Evolutionary conservation across 306 rosid species (phyloP).

Genomic region (Prinsepia uniflora): DNA sequence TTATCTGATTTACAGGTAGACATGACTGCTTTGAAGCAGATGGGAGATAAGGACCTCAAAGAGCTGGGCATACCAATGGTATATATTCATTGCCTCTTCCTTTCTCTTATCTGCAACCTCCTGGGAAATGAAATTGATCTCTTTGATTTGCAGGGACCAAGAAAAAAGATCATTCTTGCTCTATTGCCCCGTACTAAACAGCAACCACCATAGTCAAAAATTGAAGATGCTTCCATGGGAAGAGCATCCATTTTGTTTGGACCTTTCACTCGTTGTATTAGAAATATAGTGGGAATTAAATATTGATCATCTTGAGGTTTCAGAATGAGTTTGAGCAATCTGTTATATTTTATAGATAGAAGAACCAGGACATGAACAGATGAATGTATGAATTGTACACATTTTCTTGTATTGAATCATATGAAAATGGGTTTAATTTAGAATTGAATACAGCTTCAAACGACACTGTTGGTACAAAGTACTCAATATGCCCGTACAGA

Average conservation of each 20-base stretch:
- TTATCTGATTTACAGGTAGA: constrained; percentile 42
- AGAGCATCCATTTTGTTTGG: neutral
- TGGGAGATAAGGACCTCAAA: constrained; percentile 66
- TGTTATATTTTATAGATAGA: neutral
- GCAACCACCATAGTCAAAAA: constrained; percentile 19
- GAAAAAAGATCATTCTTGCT: constrained; percentile 62
- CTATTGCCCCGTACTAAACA: constrained; percentile 32
- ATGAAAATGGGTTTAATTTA: too few species aligned
- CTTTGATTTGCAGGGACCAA: constrained; percentile 55
- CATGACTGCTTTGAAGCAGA: constrained; percentile 60
- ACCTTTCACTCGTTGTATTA: neutral
- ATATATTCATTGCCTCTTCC: constrained; percentile 23
- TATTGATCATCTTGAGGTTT: neutral
- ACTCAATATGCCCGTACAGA: constrained; percentile 48
- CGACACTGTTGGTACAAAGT: neutral
- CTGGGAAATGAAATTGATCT: neutral
- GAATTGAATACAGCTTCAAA: neutral
- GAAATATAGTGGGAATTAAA: neutral
- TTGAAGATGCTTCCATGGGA: neutral
- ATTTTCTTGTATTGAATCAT: too few species aligned
- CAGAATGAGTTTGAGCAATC: constrained; percentile 7
- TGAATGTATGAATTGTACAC: neutral
- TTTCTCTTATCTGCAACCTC: neutral
- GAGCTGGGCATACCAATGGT: constrained; percentile 74
- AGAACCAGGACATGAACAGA: neutral